Evolutionary conservation across 306 rosid species (phyloP), one percentile per base, ranked within the genome.

Genomic region (Alnus rubra): DNA sequence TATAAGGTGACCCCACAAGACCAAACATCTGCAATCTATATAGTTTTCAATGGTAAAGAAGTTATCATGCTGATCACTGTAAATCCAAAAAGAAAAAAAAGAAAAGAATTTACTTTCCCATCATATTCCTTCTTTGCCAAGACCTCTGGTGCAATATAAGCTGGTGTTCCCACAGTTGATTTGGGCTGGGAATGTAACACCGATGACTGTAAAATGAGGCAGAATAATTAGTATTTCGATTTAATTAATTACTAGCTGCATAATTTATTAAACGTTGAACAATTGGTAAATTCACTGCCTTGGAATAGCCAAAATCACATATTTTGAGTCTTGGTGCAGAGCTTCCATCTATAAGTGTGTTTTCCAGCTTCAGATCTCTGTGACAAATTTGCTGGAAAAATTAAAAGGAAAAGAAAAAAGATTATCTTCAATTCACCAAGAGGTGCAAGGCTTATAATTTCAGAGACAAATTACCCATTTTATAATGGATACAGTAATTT

Each of bases 81-180:
- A 33, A 33, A 33, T 33, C 37, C 37, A 33, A 33, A 33, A 33
- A 33, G 37, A 2, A 33, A 33, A n/a, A 33, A 33, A 2, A 2
- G 37, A 33, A 73, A 47, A 19, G 23, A 75, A 69, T 47, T 79
- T 82, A 93, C 98, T 96, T 96, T 92, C 30, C 99, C 99, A 81
- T 96, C 98, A 75, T 96, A 96, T 81, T 87, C 94, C 76, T 83
- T 90, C 78, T 88, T 89, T 76, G 97, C 91, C 63, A 96, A 83
- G 74, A 96, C 94, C 84, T 96, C 99, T 4, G 98, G 99, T 49
- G 99, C 99, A 77, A 96, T 96, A 71, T 96, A 96, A 33, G 99
- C 99, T 6, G 99, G 99, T 76, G 99, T 96, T 84, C 99, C 99
- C 53, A 96, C 99, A 0, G 99, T 93, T 19, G 99, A 96, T 90